A percentile compares a stretch with the other conserved stretches of the same genome.
phyloP scores from a whole-genome alignment of 768 basidiomycete genomes.

The Suillus subaureus region DNA sequence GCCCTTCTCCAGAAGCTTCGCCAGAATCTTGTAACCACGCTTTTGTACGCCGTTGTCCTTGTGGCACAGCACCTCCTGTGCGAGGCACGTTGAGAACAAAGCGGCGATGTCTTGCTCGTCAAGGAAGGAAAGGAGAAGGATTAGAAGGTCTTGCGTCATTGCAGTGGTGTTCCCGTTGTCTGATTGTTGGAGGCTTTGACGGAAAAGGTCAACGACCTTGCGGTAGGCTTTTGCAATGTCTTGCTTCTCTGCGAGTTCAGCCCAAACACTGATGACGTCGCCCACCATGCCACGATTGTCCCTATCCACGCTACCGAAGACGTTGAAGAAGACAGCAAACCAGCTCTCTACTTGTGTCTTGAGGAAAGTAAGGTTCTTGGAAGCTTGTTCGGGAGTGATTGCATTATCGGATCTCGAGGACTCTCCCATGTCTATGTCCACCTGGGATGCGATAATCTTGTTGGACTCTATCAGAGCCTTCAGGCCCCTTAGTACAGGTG shows the following conservation, averaged over 20 bases:
- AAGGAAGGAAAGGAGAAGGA: constrained; percentile 80
- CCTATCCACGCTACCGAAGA: constrained; percentile 84
- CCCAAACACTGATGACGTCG: constrained; percentile 88
- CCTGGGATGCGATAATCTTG: constrained; percentile 48
- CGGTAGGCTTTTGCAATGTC: constrained; percentile 81
- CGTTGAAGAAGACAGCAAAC: constrained; percentile 94
- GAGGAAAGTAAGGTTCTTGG: constrained; percentile 70
- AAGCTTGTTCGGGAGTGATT: constrained; percentile 61
- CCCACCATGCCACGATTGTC: constrained; percentile 79
- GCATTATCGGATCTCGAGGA: constrained; percentile 25
- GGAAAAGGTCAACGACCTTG: constrained; percentile 76
- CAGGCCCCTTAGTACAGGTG: constrained; percentile 79
- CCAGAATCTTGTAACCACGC: constrained; percentile 88
- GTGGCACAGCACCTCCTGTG: constrained; percentile 66
- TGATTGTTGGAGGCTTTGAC: constrained; percentile 53
- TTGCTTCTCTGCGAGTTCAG: constrained; percentile 74
- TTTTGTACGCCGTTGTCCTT: constrained; percentile 92
- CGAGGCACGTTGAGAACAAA: constrained; percentile 73
- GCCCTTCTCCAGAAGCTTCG: constrained; percentile 67
- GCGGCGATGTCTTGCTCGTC: constrained; percentile 58
- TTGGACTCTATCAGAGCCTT: constrained; percentile 84
- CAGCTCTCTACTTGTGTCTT: constrained; percentile 85
- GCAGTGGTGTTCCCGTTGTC: constrained; percentile 53
- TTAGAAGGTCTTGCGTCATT: constrained; percentile 81
- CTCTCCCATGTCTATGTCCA: constrained; percentile 31